Base-by-base conservation (phyloP, 495 filamentous ascomycete genomes). In the Penicillium riverlandense region DNA sequence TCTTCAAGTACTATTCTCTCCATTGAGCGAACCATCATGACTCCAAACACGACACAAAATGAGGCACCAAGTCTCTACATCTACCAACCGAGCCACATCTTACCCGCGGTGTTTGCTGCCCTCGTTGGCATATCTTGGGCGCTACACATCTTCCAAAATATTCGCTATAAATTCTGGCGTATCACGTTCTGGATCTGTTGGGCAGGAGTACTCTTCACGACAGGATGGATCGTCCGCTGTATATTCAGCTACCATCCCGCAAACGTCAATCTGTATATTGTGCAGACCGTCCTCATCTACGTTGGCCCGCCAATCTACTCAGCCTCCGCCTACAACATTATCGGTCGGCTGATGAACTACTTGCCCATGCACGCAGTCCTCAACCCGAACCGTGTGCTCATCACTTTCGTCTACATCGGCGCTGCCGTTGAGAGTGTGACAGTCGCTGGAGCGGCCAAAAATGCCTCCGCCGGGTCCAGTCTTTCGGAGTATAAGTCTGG, bases 321-420 rank as follows among this genome's bases (percentile, higher is more conserved):
- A 0, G 78, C 78, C 8, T 70, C 77, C 0, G 74, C 77, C 11
- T 80, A 80, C 55, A 82, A 79, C 58, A 59, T 75, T 15, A 66
- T 82, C 29, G 78, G 71, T 0, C 69, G 77, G 4, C 40, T 80
- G n/a, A 74, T 79, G 53, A 53, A 68, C 51, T 67, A 65, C 40
- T 56, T 73, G 16, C 67, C 57, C 29, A 60, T 69, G 66, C 57
- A 66, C 48, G 55, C 70, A 16, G 60, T 65, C 2, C 47, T 74
- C 8, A 57, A 69, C 40, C 68, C 67, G 8, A 54, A 62, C 37
- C 63, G 65, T 2, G 61, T 70, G 15, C 45, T 63, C 9, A 53
- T 53, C 11, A 43, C 56, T 29, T 71, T 70, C 45, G 45, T 70
- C 40, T 62, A 62, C 30, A 40, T 66, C 4, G 63, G 66, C 12